A percentile compares a stretch with the other conserved stretches of the same genome.
Evolutionary conservation across 331 rosid genomes (phyloP).

Genomic region (Acacia concinna): DNA sequence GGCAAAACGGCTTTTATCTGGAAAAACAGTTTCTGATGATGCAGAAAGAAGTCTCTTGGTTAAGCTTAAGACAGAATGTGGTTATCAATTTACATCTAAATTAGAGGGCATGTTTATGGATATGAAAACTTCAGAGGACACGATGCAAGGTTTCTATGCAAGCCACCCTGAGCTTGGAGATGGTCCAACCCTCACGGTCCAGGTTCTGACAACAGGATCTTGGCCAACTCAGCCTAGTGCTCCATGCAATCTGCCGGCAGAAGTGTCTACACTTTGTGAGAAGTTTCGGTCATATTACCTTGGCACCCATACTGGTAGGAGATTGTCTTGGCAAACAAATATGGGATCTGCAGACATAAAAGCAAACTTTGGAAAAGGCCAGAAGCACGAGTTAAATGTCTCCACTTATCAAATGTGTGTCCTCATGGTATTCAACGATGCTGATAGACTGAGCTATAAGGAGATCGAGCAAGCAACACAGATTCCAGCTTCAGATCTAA

Average conservation of each 20-base stretch:
- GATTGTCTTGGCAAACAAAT: slow-evolving; percentile 83
- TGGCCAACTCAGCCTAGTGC: slow-evolving; percentile 82
- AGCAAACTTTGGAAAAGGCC: slow-evolving; percentile 76
- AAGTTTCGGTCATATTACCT: slow-evolving; percentile 69
- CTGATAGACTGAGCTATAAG: slow-evolving; percentile 58
- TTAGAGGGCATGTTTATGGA: slow-evolving; percentile 86
- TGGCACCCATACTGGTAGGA: slow-evolving; percentile 81
- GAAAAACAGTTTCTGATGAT: slow-evolving; percentile 78
- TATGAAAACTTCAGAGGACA: slow-evolving; percentile 80
- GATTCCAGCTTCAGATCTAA: slow-evolving; percentile 62
- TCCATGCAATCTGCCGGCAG: slow-evolving; percentile 74
- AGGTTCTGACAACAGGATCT: slow-evolving; percentile 83
- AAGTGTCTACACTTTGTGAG: slow-evolving; percentile 70
- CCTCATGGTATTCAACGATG: slow-evolving; percentile 66
- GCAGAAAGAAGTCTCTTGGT: slow-evolving; percentile 82
- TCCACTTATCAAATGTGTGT: slow-evolving; percentile 81
- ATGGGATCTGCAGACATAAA: slow-evolving; percentile 79
- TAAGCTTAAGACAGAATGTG: slow-evolving; percentile 89
- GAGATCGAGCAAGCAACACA: slow-evolving; percentile 77
- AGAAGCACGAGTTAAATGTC: slow-evolving; percentile 77
- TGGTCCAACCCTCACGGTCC: slow-evolving; percentile 71
- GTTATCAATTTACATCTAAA: slow-evolving; percentile 77
- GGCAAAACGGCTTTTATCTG: slow-evolving; percentile 81
- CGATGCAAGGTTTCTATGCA: slow-evolving; percentile 68
- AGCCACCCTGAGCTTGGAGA: slow-evolving; percentile 60